Conservation (phyloP, 345 rosid species). For the Durio zibethinus region DNA sequence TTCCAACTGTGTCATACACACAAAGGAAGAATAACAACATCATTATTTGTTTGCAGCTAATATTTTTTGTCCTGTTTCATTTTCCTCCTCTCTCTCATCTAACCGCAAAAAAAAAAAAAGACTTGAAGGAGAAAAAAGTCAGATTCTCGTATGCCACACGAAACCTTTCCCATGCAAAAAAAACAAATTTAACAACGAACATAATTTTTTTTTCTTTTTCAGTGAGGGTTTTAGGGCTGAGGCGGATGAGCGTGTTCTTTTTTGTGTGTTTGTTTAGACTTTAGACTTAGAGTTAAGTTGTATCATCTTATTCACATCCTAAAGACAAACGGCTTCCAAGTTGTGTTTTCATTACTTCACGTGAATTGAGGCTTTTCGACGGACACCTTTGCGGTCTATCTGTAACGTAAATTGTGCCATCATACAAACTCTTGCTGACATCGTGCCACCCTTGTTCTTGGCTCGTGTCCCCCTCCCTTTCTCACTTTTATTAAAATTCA, state of each 20-base stretch:
- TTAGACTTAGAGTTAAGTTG: background rate
- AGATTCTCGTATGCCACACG: conserved; percentile 16
- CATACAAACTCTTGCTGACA: background rate
- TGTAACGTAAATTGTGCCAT: conserved; percentile 11
- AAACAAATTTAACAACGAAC: background rate
- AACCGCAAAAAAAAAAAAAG: conserved; percentile 18
- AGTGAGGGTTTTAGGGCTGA: conserved; percentile 8
- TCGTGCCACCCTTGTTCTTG: background rate
- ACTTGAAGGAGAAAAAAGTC: conserved; percentile 1
- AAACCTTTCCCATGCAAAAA: conserved; percentile 20
- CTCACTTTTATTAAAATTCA: background rate
- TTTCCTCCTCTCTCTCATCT: background rate
- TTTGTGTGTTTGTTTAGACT: background rate
- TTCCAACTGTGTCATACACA: background rate
- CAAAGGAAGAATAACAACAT: background rate
- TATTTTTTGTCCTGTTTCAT: conserved; percentile 16
- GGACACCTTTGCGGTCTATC: conserved; percentile 6
- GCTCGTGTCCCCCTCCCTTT: background rate
- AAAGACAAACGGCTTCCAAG: conserved; percentile 13
- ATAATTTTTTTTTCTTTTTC: background rate
- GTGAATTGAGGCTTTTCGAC: conserved; percentile 8
- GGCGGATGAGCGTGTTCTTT: conserved; percentile 19
- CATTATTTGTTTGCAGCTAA: conserved; percentile 10
- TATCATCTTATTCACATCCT: background rate
- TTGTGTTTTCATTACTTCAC: background rate